phyloP scores from a whole-genome alignment of 495 filamentous ascomycete species.

The Penicillium argentinense region DNA sequence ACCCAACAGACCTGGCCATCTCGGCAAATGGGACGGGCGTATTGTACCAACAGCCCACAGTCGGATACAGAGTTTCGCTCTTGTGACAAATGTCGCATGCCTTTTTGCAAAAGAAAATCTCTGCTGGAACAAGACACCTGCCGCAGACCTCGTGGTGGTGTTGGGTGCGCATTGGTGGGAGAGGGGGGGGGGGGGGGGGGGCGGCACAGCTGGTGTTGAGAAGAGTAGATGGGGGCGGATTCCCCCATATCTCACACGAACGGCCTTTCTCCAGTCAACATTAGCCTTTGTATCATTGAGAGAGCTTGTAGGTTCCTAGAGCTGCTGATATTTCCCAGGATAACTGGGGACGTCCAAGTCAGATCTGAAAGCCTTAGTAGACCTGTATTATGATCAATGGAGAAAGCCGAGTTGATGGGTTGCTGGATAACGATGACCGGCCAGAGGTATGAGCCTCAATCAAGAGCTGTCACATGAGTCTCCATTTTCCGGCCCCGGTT shows the following conservation, averaged over 20 bases:
- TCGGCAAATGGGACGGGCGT: slow-evolving; percentile 28
- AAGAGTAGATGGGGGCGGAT: background rate
- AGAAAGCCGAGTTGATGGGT: background rate
- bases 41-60: slow-evolving; percentile 32
- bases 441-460: background rate
- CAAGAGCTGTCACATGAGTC: background rate
- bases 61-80: slow-evolving; percentile 18
- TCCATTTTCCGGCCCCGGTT: slow-evolving; percentile 5
- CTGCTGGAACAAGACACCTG: slow-evolving; percentile 12
- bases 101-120: background rate
- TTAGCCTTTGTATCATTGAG: no score
- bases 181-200: no score
- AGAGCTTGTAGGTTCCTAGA: no score
- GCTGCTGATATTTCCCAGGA: no score
- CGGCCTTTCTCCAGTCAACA: no score
- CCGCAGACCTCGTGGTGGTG: slow-evolving; percentile 15
- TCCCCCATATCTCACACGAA: background rate
- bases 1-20: slow-evolving; percentile 18
- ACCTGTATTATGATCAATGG: no score
- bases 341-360: no score
- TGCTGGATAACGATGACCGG: background rate
- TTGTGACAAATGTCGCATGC: slow-evolving; percentile 27
- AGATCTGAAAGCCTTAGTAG: no score
- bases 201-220: slow-evolving; percentile 8
- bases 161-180: background rate